Evolutionary conservation across 495 filamentous ascomycete genomes (phyloP).

Genomic region (Podospora bellae-mahoneyi): DNA sequence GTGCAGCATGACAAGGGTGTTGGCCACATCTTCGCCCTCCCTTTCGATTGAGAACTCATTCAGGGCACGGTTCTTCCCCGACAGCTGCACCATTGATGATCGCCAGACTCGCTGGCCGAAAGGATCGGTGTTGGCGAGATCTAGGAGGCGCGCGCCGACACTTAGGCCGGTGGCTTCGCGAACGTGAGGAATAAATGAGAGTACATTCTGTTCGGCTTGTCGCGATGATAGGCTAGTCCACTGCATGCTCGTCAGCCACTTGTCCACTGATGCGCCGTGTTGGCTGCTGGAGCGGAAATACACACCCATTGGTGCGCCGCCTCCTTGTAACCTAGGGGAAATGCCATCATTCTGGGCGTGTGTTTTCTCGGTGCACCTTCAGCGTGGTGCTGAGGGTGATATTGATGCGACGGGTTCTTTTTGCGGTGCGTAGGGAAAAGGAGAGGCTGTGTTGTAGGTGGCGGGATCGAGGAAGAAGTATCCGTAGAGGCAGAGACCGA

Average conservation of each 20-base stretch:
- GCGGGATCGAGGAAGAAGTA: background rate
- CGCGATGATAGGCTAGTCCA: constrained; percentile 80
- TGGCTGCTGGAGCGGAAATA: constrained; percentile 10
- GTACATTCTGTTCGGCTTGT: constrained; percentile 84
- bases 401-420: background rate
- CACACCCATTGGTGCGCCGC: constrained; percentile 89
- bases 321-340: constrained; percentile 88
- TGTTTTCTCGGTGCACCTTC: background rate
- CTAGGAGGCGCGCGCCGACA: constrained; percentile 34
- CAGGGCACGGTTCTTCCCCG: constrained; percentile 78
- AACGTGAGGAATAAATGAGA: constrained; percentile 83
- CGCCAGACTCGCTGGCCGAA: constrained; percentile 84
- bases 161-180: constrained; percentile 60
- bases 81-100: constrained; percentile 76
- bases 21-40: constrained; percentile 68
- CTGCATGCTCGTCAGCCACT: constrained; percentile 39
- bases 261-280: background rate
- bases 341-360: constrained; percentile 22
- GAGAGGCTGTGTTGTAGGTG: constrained; percentile 5
- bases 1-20: constrained; percentile 93
- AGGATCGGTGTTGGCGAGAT: constrained; percentile 61
- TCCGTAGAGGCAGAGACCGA: background rate
- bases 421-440: constrained; percentile 8
- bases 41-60: constrained; percentile 94
- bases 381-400: constrained; percentile 2